Conservation (phyloP, 352 stramenopile genomes). For the Globisporangium irregulare region DNA sequence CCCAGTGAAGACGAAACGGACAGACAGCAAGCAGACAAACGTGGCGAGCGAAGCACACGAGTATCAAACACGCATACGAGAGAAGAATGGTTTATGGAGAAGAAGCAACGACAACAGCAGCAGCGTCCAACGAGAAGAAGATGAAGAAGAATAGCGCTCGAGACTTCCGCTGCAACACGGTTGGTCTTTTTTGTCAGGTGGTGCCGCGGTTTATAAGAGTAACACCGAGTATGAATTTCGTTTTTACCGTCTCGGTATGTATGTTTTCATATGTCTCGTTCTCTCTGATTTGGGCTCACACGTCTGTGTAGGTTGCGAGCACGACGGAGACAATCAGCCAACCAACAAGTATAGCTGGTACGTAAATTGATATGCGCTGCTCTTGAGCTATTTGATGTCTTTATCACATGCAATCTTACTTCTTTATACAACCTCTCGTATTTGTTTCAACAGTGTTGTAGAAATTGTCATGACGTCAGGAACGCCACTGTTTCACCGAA, state of each 20-base stretch:
- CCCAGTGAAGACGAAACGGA: neutral
- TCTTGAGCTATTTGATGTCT: neutral
- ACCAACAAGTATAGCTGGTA: neutral
- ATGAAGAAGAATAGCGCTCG: neutral
- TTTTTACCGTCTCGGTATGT: neutral
- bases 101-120: neutral
- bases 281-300: neutral
- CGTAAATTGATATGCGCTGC: neutral
- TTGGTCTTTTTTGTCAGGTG: neutral
- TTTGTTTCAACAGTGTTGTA: neutral
- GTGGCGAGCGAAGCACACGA: neutral
- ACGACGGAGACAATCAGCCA: neutral
- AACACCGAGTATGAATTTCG: neutral
- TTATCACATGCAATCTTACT: neutral
- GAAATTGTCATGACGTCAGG: neutral
- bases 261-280: neutral
- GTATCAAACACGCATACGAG: neutral
- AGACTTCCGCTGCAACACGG: neutral
- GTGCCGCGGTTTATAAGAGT: neutral
- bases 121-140: too few species aligned
- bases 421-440: neutral
- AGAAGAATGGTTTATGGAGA: neutral
- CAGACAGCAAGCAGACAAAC: neutral
- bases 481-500: slow-evolving; percentile 3
- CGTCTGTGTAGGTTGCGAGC: neutral